phyloP scores from a whole-genome alignment of 495 filamentous ascomycete genomes.

The Pseudevernia furfuracea region DNA sequence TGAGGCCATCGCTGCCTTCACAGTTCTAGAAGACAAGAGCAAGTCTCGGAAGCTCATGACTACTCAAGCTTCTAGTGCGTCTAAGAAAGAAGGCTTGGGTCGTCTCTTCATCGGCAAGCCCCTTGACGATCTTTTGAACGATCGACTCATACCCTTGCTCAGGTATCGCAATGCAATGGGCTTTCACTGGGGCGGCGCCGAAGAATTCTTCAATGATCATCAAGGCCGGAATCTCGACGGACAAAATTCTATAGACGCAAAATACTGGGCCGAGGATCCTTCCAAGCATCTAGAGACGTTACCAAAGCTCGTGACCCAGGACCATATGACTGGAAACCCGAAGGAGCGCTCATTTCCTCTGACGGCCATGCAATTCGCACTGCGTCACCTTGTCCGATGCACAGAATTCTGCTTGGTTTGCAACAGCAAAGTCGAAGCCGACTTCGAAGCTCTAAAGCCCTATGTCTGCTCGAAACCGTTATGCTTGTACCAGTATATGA shows the following conservation, averaged over 20 bases:
- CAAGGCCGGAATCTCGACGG: slow-evolving; percentile 34
- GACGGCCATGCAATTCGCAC: slow-evolving; percentile 67
- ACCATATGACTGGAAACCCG: slow-evolving; percentile 41
- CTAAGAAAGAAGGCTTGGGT: slow-evolving; percentile 28
- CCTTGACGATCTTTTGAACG: slow-evolving; percentile 61
- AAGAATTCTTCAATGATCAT: slow-evolving; percentile 45
- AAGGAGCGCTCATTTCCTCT: slow-evolving; percentile 55
- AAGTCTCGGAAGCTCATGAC: slow-evolving; percentile 11
- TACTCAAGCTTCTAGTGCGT: slow-evolving; percentile 4
- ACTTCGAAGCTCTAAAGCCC: slow-evolving; percentile 81
- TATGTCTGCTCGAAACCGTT: slow-evolving; percentile 78
- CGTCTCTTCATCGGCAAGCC: slow-evolving; percentile 65
- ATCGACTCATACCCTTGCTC: slow-evolving; percentile 56
- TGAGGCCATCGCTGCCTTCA: slow-evolving; percentile 46
- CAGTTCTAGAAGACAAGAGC: slow-evolving; percentile 25
- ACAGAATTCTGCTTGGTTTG: slow-evolving; percentile 87
- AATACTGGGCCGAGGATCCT: slow-evolving; percentile 31
- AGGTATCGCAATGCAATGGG: slow-evolving; percentile 47
- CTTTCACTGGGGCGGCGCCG: slow-evolving; percentile 65
- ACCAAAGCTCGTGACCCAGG: slow-evolving; percentile 35
- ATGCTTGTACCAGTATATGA: slow-evolving; percentile 88
- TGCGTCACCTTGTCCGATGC: slow-evolving; percentile 74
- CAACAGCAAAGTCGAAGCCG: slow-evolving; percentile 59
- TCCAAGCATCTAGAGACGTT: slow-evolving; percentile 21
- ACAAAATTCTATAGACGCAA: slow-evolving; percentile 30